phyloP scores from a whole-genome alignment of 2,329 filamentous ascomycete species.

The Cladobotryum protrusum region DNA sequence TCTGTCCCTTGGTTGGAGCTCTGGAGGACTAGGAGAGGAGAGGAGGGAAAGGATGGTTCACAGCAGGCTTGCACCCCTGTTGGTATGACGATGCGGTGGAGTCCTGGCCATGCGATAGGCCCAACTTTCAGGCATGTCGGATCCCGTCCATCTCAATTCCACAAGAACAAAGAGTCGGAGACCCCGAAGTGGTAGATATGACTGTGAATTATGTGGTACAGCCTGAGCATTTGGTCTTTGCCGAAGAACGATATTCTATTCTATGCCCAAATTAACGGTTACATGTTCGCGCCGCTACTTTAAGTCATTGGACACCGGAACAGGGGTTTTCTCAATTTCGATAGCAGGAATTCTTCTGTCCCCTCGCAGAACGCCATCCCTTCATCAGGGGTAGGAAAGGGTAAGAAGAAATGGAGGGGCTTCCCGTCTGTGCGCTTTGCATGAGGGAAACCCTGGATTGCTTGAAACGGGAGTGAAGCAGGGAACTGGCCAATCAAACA shows the following conservation, averaged over 20 bases:
- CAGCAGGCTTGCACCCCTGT: background rate
- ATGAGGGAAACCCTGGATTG: slow-evolving; percentile 9
- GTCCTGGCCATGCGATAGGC: slow-evolving; percentile 6
- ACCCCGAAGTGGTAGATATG: background rate
- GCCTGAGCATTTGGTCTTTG: background rate
- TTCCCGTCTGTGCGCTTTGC: slow-evolving; percentile 1
- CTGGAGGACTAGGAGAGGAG: background rate
- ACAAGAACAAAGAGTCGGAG: slow-evolving; percentile 4
- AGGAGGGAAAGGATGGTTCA: background rate
- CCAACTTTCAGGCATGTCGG: slow-evolving; percentile 7
- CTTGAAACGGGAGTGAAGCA: slow-evolving; percentile 11
- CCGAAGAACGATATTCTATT: slow-evolving; percentile 3
- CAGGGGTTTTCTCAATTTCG: background rate
- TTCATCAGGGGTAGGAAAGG: slow-evolving; percentile 8
- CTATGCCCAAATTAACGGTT: background rate
- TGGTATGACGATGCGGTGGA: slow-evolving; percentile 11
- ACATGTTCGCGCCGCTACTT: background rate
- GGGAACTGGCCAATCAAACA: slow-evolving; percentile 1
- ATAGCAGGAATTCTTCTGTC: background rate
- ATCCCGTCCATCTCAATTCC: slow-evolving; percentile 8
- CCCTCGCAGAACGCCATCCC: slow-evolving; percentile 1
- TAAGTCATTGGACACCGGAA: no score
- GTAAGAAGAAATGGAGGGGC: slow-evolving; percentile 4
- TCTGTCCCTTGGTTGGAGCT: slow-evolving; percentile 1
- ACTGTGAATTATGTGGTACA: no score